phyloP scores from a whole-genome alignment of 1,284 basidiomycete genomes.

The Papiliotrema laurentii region DNA sequence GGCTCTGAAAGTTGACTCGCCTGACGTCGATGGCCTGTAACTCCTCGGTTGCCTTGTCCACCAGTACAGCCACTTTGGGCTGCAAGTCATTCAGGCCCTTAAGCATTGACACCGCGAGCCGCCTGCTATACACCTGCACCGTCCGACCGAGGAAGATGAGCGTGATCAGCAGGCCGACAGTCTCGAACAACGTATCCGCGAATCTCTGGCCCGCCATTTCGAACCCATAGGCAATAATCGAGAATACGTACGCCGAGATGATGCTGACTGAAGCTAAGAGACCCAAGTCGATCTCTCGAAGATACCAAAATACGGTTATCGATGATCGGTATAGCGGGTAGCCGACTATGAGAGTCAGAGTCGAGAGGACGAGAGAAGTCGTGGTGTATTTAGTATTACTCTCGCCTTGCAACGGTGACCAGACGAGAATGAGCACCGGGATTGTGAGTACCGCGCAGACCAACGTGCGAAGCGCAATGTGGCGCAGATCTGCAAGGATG shows the following conservation, averaged over 20 bases:
- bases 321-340: constrained; percentile 49
- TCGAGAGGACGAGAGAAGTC: constrained; percentile 49
- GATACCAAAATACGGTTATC: constrained; percentile 48
- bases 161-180: constrained; percentile 51
- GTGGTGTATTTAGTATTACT: constrained; percentile 44
- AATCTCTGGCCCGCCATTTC: constrained; percentile 44
- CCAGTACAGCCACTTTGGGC: constrained; percentile 38
- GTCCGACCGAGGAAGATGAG: constrained; percentile 52
- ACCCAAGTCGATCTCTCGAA: constrained; percentile 50
- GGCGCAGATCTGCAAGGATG: no score
- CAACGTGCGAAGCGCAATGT: no score
- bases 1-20: background rate
- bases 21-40: constrained; percentile 4
- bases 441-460: no score
- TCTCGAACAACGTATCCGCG: constrained; percentile 53
- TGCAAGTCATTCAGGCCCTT: constrained; percentile 42
- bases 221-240: constrained; percentile 50
- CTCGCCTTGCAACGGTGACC: constrained; percentile 49
- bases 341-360: constrained; percentile 49
- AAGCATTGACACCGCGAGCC: constrained; percentile 43
- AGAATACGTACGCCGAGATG: constrained; percentile 51
- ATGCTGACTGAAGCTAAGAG: constrained; percentile 51
- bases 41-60: constrained; percentile 28
- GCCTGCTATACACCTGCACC: constrained; percentile 49
- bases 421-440: no score